phyloP scores from a whole-genome alignment of 1,139 yeast species.

The Magnusiomyces ingens region DNA sequence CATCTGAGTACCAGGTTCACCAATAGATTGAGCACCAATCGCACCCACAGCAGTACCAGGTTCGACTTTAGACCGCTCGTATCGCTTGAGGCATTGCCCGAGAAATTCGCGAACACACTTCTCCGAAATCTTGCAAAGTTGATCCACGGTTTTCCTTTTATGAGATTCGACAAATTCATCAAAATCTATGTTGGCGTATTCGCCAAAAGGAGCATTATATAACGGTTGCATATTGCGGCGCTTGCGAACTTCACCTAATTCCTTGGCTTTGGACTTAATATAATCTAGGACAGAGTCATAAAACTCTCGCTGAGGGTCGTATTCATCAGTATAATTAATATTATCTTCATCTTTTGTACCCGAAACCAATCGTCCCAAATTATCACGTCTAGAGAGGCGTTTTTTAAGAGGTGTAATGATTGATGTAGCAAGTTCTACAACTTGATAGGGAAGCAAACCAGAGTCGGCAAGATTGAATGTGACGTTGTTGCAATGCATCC shows the following conservation, averaged over 20 bases:
- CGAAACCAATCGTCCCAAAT: conserved; percentile 53
- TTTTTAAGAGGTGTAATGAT: conserved; percentile 57
- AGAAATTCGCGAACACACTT: conserved; percentile 60
- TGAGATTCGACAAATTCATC: conserved; percentile 37
- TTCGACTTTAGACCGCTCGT: conserved; percentile 86
- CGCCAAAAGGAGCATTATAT: conserved; percentile 41
- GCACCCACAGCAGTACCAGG: conserved; percentile 99
- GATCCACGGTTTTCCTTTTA: conserved; percentile 52
- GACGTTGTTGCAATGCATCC: conserved; percentile 84
- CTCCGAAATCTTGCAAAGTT: conserved; percentile 64
- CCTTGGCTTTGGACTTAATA: conserved; percentile 48
- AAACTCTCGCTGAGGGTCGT: conserved; percentile 80
- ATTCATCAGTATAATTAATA: conserved; percentile 54
- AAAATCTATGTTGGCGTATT: conserved; percentile 38
- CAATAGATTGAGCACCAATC: conserved; percentile 97
- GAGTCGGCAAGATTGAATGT: conserved; percentile 52
- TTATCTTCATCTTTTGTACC: conserved; percentile 32
- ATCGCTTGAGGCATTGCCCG: conserved; percentile 71
- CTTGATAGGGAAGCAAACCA: conserved; percentile 63
- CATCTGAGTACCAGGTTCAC: conserved; percentile 99
- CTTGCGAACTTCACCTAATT: conserved; percentile 52
- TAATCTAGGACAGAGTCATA: conserved; percentile 67
- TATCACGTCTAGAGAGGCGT: conserved; percentile 59
- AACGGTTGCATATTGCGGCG: conserved; percentile 44
- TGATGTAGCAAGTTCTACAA: conserved; percentile 47